These are phyloP conservation scores for Hyphopichia pseudoburtonii DNA, from an alignment of 1,139 yeast species.

Conservation along the genomic window DNA sequence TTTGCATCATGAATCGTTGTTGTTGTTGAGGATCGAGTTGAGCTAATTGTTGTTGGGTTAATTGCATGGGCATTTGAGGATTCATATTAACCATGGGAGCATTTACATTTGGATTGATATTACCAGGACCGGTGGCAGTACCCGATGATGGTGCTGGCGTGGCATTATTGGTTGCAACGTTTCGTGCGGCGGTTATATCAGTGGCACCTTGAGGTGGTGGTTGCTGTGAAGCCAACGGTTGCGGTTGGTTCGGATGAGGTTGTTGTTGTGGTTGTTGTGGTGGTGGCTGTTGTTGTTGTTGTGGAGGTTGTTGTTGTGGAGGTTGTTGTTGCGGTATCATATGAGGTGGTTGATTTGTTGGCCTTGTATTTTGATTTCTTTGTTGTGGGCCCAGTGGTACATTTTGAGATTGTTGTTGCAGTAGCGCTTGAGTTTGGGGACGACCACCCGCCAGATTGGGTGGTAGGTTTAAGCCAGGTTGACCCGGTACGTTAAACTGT, in stretches of 20 bases:
- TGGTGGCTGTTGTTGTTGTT: constrained; percentile 17
- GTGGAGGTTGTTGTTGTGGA: constrained; percentile 4
- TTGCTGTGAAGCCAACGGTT: too few species aligned
- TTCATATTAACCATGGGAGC: too few species aligned
- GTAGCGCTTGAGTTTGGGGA: not conserved
- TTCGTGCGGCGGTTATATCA: too few species aligned
- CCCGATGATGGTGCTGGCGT: too few species aligned
- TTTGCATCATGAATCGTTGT: constrained; percentile 26
- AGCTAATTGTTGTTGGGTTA: constrained; percentile 6
- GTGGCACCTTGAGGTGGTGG: too few species aligned
- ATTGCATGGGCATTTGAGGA: constrained; percentile 4
- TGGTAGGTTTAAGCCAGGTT: too few species aligned
- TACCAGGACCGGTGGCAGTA: not conserved
- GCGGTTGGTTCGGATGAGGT: constrained; percentile 15
- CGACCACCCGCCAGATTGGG: not conserved
- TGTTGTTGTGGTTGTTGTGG: constrained; percentile 13
- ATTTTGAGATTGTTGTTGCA: constrained; percentile 6
- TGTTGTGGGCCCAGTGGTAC: not conserved
- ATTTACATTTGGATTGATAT: not conserved
- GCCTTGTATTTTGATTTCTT: not conserved
- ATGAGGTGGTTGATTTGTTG: constrained; percentile 5
- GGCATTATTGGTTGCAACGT: too few species aligned
- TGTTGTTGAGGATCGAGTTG: constrained; percentile 19
- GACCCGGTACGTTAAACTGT: too few species aligned
- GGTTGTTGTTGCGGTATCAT: too few species aligned